Evolutionary conservation across 78 protist species (phyloP), one percentile per base, ranked within the genome.

Genomic region (Protostelium mycophagum): DNA sequence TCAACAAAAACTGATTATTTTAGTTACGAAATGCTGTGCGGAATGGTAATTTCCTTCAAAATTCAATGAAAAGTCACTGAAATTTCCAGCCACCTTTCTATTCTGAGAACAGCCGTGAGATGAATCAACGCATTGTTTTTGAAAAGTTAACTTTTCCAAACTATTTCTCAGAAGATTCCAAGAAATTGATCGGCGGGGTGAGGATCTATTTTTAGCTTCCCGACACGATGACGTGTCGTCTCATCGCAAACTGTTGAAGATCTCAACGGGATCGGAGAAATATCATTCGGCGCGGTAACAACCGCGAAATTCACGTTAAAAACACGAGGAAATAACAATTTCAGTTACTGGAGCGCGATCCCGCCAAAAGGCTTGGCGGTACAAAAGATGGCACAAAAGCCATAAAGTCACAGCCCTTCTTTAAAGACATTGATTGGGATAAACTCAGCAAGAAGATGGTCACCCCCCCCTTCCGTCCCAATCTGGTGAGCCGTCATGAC

Each of bases 331-430:
- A n/a, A n/a, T n/a, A n/a, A n/a, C n/a, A n/a, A n/a, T 91, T 63
- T 87, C 85, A 37, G 88, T n/a, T 63, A 34, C 0, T 88, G 90
- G 83, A 88, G 38, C 38, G 31, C 5, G 90, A 88, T 29, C 85
- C 84, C 37, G 28, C 5, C 85, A 1, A 36, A 84, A 1, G 90
- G 37, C 1, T 88, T 25, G 73, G 73, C 5, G 73, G 31, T 16
- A 51, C 5, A 5, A 51, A 51, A 16, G 73, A 89, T 86, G 93
- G 91, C 38, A 84, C 91, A 73, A 86, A 37, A 28, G 87, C 63
- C 28, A 35, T 97, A 9, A 91, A 91, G 51, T 29, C 83, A 28
- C 99, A 98, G 39, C 96, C 96, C 28, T 98, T 96, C 90, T 98
- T 98, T 87, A 28, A 31, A 23, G 83, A 90, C 31, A 34, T 97